phyloP scores from a whole-genome alignment of 331 rosid species.

The Quercus phellos region DNA sequence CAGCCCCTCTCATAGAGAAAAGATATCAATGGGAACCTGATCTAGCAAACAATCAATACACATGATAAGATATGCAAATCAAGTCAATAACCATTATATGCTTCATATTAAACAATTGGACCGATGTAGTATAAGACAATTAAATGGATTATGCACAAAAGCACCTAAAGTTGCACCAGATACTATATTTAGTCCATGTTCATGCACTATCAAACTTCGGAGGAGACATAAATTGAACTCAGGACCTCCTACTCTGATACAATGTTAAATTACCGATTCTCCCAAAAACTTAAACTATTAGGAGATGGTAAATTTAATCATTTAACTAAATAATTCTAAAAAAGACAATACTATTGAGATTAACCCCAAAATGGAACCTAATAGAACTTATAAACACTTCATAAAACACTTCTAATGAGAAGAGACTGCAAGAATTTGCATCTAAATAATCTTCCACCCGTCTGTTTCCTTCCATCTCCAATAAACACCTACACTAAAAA shows the following conservation, averaged over 20 bases:
- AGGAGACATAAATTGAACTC: too few relatives aligned
- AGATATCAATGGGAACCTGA: constrained; percentile 72
- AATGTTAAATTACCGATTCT: too few relatives aligned
- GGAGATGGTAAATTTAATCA: too few relatives aligned
- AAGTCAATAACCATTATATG: background rate
- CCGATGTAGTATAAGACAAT: background rate
- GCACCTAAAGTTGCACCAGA: background rate
- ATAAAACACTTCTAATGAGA: background rate
- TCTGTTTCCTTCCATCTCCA: background rate
- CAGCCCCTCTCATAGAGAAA: constrained; percentile 93
- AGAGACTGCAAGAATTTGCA: background rate
- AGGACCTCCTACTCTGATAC: too few relatives aligned
- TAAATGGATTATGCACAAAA: too few relatives aligned
- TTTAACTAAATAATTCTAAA: background rate
- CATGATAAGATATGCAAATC: constrained; percentile 14
- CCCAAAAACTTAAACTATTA: too few relatives aligned
- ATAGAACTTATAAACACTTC: background rate
- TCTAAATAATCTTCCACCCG: background rate
- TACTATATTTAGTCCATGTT: background rate
- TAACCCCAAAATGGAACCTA: background rate
- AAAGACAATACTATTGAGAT: background rate
- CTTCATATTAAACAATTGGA: background rate
- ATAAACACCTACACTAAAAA: background rate
- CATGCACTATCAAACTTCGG: background rate
- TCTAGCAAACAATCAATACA: constrained; percentile 26